Base-by-base conservation (phyloP, 805 yeast genomes). In the Helenozyma baotianmanensis region DNA sequence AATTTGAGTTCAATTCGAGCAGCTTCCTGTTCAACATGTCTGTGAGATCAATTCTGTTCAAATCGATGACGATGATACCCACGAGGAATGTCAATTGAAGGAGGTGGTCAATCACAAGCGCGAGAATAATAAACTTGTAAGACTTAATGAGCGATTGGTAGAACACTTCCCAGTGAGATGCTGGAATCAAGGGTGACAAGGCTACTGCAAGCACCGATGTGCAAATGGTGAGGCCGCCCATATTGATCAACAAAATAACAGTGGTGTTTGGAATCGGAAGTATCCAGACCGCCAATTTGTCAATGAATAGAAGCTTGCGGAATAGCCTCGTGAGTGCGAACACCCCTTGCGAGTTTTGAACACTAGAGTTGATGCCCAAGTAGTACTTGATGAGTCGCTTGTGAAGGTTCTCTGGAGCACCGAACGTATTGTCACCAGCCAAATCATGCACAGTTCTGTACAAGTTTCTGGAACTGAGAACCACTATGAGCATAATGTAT, bases 61-160 rank as follows among this genome's bases (percentile, higher is more conserved):
- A 58, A 57, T 86, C 95, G 23, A 85, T 72, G 12, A 81, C 68
- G 19, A 84, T 58, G 1, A 83, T 75, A 0, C 87, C 77, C 1
- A 78, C 62, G 38, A 83, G 73, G 53, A 68, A 84, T 1, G 89
- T 74, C 30, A 77, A 50, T 43, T 80, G 86, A 23, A 85, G 58
- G 4, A 71, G 36, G 48, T 76, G 82, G 42, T 82, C 85, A 24
- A 80, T 54, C 1, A 74, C 18, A n/a, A 82, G 44, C 0, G 80
- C 70, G 18, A 71, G 32, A 1, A 68, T 21, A 18, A 30, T 30
- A 3, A 33, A 32, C 14, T 13, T 7, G 18, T 19, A 31, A 4
- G 30, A 25, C 11, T 28, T 30, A 9, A 30, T 15, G 5, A 36
- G 28, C 4, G 29, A 23, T 12, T 12, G 27, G 25, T 21, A 21